Evolutionary conservation across 2,329 filamentous ascomycete species (phyloP).

Genomic region (Trichoderma polysporum): DNA sequence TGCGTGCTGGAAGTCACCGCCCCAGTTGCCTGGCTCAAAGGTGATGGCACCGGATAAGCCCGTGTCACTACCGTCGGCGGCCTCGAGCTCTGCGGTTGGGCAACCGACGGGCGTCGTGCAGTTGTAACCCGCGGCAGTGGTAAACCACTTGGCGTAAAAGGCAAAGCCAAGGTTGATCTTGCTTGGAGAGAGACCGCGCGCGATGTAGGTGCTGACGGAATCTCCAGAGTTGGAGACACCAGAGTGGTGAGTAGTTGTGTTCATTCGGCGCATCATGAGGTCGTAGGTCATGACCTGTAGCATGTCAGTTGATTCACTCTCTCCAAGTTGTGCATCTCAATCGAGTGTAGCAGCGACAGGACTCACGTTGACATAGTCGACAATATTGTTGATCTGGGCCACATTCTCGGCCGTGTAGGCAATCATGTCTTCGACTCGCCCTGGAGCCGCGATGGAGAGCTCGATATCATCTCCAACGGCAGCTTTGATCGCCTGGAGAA

Average conservation of each 20-base stretch:
- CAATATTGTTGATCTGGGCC: slow-evolving; percentile 56
- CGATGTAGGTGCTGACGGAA: slow-evolving; percentile 58
- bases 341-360: background rate
- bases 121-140: slow-evolving; percentile 46
- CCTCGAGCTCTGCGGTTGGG: slow-evolving; percentile 58
- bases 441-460: slow-evolving; percentile 67
- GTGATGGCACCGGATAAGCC: slow-evolving; percentile 46
- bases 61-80: slow-evolving; percentile 58
- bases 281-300: slow-evolving; percentile 66
- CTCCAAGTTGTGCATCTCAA: fast-evolving
- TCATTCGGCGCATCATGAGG: slow-evolving; percentile 71
- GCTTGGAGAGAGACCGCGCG: slow-evolving; percentile 51
- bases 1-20: slow-evolving; percentile 42
- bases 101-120: slow-evolving; percentile 57
- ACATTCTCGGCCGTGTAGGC: slow-evolving; percentile 60
- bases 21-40: slow-evolving; percentile 39
- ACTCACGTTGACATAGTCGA: slow-evolving; percentile 63
- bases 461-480: slow-evolving; percentile 57
- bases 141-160: slow-evolving; percentile 70
- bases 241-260: slow-evolving; percentile 62
- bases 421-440: slow-evolving; percentile 62
- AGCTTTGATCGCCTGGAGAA: slow-evolving; percentile 58
- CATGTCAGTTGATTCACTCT: background rate
- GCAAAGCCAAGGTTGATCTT: slow-evolving; percentile 67
- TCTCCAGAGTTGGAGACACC: slow-evolving; percentile 55